Conservation (phyloP, 2,329 filamentous ascomycete species). For the Colletotrichum horii region DNA sequence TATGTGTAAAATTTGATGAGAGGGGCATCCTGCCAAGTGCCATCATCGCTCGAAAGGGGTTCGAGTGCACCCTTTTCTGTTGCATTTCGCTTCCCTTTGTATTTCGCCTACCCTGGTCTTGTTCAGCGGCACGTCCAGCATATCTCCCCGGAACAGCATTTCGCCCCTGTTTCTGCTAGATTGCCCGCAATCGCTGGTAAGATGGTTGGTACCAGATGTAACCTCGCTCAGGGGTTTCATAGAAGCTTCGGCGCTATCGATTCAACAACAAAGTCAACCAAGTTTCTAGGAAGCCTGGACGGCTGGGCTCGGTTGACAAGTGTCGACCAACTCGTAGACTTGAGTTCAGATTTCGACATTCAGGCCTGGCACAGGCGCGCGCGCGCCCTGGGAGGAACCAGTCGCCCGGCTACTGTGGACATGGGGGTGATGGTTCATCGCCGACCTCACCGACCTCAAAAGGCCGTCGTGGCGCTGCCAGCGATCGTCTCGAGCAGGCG, state of each 20-base stretch:
- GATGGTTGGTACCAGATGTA: neutral
- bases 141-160: neutral
- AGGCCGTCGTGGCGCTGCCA: neutral
- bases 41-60: conserved; percentile 3
- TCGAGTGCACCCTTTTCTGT: neutral
- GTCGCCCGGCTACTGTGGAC: neutral
- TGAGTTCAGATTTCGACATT: neutral
- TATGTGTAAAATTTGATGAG: neutral
- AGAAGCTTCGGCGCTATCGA: conserved; percentile 16
- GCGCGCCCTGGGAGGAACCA: neutral
- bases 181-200: neutral
- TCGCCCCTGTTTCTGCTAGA: neutral
- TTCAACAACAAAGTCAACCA: neutral
- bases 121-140: neutral
- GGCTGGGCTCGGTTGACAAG: neutral
- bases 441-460: neutral
- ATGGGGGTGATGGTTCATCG: neutral
- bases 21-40: neutral
- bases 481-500: neutral
- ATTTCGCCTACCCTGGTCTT: conserved; percentile 17
- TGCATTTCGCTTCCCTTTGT: conserved; percentile 6
- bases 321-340: neutral
- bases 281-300: neutral
- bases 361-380: neutral
- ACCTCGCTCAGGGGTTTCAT: neutral